phyloP scores from a whole-genome alignment of 805 yeast species.

The Ogataea philodendri region DNA sequence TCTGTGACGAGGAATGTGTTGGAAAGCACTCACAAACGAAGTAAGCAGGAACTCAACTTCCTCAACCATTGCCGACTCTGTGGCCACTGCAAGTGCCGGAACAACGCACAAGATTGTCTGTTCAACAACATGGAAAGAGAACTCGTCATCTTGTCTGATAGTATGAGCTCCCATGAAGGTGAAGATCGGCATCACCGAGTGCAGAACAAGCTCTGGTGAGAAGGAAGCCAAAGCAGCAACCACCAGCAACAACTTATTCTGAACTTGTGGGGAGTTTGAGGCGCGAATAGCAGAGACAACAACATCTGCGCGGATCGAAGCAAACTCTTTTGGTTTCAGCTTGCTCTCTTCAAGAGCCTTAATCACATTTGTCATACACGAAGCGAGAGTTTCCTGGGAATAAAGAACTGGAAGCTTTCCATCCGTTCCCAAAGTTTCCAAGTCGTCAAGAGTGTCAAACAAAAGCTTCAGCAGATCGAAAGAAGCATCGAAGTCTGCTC shows the following conservation, averaged over 20 bases:
- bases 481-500: slow-evolving; percentile 25
- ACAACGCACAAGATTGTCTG: slow-evolving; percentile 87
- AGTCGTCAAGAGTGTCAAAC: slow-evolving; percentile 65
- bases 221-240: slow-evolving; percentile 84
- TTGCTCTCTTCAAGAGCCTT: slow-evolving; percentile 45
- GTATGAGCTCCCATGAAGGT: slow-evolving; percentile 99
- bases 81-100: slow-evolving; percentile 71
- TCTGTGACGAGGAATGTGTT: slow-evolving; percentile 95
- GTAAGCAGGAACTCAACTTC: slow-evolving; percentile 83
- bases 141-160: slow-evolving; percentile 94
- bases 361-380: slow-evolving; percentile 75
- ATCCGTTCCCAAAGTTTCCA: slow-evolving; percentile 83
- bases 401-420: slow-evolving; percentile 89
- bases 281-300: slow-evolving; percentile 88
- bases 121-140: slow-evolving; percentile 87
- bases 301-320: slow-evolving; percentile 80
- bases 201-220: slow-evolving; percentile 87
- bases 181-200: slow-evolving; percentile 98
- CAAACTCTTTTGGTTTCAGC: slow-evolving; percentile 49
- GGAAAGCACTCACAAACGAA: slow-evolving; percentile 91
- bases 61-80: slow-evolving; percentile 45
- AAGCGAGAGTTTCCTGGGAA: slow-evolving; percentile 86
- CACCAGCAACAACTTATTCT: slow-evolving; percentile 79
- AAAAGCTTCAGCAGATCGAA: slow-evolving; percentile 38
- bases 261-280: slow-evolving; percentile 90